Conservation (phyloP, 2,329 filamentous ascomycete species). For the Sphaerostilbella broomeana region DNA sequence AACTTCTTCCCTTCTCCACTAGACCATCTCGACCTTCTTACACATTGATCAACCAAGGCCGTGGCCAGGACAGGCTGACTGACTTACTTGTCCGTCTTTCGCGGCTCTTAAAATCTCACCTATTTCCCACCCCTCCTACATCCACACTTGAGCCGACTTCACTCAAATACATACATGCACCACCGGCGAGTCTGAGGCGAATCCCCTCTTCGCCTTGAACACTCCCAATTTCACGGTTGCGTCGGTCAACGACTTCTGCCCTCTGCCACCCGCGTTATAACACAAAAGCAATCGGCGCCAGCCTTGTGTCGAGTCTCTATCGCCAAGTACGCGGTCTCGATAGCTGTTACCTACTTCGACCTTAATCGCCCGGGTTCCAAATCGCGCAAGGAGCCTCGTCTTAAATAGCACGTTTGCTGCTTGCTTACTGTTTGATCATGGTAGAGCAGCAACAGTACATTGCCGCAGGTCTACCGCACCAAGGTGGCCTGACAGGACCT, state of each 20-base stretch:
- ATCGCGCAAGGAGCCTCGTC: constrained; percentile 11
- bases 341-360: too few species aligned
- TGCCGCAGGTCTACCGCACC: constrained; percentile 27
- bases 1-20: constrained; percentile 11
- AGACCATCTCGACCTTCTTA: constrained; percentile 14
- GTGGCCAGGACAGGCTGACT: constrained; percentile 25
- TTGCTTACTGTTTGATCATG: constrained; percentile 28
- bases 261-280: too few species aligned
- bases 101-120: constrained; percentile 21
- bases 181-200: constrained; percentile 16
- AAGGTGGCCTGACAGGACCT: constrained; percentile 25
- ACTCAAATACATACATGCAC: constrained; percentile 23
- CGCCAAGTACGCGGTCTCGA: too few species aligned
- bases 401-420: neutral
- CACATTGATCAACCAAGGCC: constrained; percentile 20
- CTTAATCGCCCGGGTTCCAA: constrained; percentile 6
- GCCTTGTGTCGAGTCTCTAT: too few species aligned
- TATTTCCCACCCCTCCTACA: constrained; percentile 11
- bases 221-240: neutral
- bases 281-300: too few species aligned
- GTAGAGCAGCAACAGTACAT: constrained; percentile 31
- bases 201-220: neutral
- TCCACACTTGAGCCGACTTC: constrained; percentile 14
- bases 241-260: neutral
- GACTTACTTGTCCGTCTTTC: constrained; percentile 9